A percentile compares a stretch with the other conserved stretches of the same genome.
These are phyloP conservation scores for Phytophthora ohioensis DNA, from an alignment of 352 stramenopile species.

Conservation along the genomic window DNA sequence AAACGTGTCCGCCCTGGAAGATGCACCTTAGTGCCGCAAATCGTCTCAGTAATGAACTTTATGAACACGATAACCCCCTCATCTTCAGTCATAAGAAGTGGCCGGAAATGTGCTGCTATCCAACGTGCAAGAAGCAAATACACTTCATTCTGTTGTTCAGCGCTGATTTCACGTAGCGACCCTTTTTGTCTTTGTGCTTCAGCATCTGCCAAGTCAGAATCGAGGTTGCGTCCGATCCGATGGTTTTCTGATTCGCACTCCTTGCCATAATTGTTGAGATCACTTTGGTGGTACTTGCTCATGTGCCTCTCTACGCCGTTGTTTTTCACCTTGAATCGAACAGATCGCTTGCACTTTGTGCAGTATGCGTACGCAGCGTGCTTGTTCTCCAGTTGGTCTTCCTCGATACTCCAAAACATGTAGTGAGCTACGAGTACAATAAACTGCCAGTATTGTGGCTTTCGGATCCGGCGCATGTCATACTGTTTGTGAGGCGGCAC, in stretches of 20 bases:
- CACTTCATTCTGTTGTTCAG: constrained; percentile 8
- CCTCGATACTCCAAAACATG: neutral
- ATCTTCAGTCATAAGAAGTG: constrained; percentile 18
- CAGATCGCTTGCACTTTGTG: neutral
- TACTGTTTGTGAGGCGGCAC: too few relatives aligned
- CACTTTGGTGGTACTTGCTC: neutral
- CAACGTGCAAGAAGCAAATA: constrained; percentile 7
- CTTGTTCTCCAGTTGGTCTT: constrained; percentile 1
- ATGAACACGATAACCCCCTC: constrained; percentile 15
- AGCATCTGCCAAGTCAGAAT: too few relatives aligned
- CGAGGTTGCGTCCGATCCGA: too few relatives aligned
- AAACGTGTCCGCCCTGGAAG: neutral
- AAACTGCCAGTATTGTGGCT: constrained; percentile 8
- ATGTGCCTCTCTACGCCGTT: neutral
- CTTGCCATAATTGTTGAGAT: neutral
- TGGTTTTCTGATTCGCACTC: neutral
- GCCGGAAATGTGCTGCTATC: constrained; percentile 16
- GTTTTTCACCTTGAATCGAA: neutral
- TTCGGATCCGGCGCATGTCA: neutral
- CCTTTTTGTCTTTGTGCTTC: too few relatives aligned
- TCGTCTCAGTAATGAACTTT: constrained; percentile 5
- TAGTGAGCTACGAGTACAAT: neutral
- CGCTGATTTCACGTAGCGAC: too few relatives aligned
- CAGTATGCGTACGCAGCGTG: constrained; percentile 16
- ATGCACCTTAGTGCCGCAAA: neutral